Conservation (phyloP, 2,329 filamentous ascomycete species). For the Pseudogymnoascus sp. region DNA sequence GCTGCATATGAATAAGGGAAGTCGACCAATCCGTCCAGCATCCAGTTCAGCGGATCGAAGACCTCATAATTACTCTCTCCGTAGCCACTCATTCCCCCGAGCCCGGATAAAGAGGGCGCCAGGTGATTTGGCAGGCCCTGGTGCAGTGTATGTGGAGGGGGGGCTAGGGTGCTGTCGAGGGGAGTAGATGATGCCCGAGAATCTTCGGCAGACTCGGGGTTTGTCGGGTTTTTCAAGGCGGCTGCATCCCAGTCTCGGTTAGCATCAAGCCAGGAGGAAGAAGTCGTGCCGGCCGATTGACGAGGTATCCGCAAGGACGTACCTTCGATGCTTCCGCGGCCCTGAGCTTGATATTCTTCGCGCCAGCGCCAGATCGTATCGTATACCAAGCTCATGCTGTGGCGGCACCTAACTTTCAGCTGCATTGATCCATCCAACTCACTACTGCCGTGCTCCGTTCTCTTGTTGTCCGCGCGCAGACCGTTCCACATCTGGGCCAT, state of each 20-base stretch:
- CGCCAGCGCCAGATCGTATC: constrained; percentile 83
- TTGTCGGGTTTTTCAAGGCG: constrained; percentile 78
- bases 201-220: constrained; percentile 70
- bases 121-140: constrained; percentile 19
- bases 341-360: constrained; percentile 66
- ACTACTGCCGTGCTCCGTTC: constrained; percentile 39
- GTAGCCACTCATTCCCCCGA: constrained; percentile 42
- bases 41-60: constrained; percentile 90
- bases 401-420: constrained; percentile 72
- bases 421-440: constrained; percentile 62
- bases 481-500: constrained; percentile 81
- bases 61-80: constrained; percentile 71
- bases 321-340: constrained; percentile 64
- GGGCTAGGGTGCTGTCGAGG: constrained; percentile 52
- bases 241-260: constrained; percentile 32
- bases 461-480: constrained; percentile 29
- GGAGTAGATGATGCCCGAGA: constrained; percentile 62
- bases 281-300: constrained; percentile 20
- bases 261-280: constrained; percentile 17
- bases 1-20: constrained; percentile 64
- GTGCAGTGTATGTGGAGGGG: constrained; percentile 26
- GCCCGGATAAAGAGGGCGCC: background rate
- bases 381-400: constrained; percentile 79
- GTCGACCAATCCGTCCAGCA: constrained; percentile 77
- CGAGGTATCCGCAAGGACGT: constrained; percentile 30